Evolutionary conservation across 192 early-diverging fungal species (phyloP), one percentile per base, ranked within the genome.

Genomic region (Coemansia sp.): DNA sequence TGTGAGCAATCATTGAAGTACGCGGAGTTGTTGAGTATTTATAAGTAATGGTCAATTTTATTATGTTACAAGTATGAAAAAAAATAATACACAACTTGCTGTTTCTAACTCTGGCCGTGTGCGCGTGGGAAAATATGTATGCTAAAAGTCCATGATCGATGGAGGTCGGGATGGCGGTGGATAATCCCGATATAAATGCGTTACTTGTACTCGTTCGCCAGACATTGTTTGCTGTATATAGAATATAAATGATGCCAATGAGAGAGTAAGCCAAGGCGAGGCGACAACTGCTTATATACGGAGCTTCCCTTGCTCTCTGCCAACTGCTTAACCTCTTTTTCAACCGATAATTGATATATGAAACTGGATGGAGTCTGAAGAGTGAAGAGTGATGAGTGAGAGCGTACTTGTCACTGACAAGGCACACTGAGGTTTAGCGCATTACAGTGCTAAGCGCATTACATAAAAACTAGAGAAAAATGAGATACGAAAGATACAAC

Each of bases 81-180:
- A 17, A 46, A 46, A 46, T 41, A 12, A 41, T 41, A 48, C 45
- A 29, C 21, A 9, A 6, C 25, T 27, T 27, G 48, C 48, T 9
- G 51, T n/a, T 53, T 53, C 25, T 14, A 29, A 29, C 23, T 53
- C 10, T 53, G 36, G 8, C 60, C 8, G 34, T 36, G 62, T 29
- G 36, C 38, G 59, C 32, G 36, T 61, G 32, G 32, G 32, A 39
- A 61, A 15, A 51, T 10, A 23, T 23, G 4, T 32, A 12, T 51
- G 39, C 39, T 37, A 65, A 51, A 61, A 61, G 38, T 68, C 66
- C 66, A 68, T 68, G 12, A 68, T 68, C 11, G 45, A 39, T 25
- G 66, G 65, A 19, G 71, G 71, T 27, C 71, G 59, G 12, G 71
- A 62, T 15, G 71, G 71, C 10, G 71, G 65, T 14, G 71, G 71